Percentiles rank a stretch among this genome's conserved stretches.
Evolutionary conservation across 169 alveolate genomes (phyloP).

Genomic region (Eimeria praecox): DNA sequence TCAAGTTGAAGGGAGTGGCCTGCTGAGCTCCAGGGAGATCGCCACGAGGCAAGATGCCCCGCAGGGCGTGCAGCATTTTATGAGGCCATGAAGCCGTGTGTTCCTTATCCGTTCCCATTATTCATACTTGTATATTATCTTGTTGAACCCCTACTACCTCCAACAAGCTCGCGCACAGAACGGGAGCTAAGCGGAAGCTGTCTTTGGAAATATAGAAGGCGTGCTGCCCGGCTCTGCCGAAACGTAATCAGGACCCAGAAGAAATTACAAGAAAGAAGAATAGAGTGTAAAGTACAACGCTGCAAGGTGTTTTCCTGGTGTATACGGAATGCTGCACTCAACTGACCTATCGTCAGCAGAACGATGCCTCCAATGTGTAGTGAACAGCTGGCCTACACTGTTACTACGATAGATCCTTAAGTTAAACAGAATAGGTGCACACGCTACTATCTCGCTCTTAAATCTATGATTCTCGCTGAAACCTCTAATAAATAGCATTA

Average conservation of each 20-base stretch:
- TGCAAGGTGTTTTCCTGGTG: neutral
- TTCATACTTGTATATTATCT: neutral
- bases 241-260: neutral
- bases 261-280: neutral
- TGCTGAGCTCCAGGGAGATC: slow-evolving; percentile 78
- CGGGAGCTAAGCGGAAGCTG: neutral
- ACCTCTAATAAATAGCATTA: too few relatives aligned
- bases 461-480: too few relatives aligned
- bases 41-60: slow-evolving; percentile 70
- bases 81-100: neutral
- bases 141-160: neutral
- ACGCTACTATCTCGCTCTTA: neutral
- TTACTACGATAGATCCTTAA: too few relatives aligned
- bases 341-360: neutral
- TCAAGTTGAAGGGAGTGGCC: slow-evolving; percentile 77
- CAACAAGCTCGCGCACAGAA: neutral
- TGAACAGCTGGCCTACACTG: neutral
- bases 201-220: neutral
- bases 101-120: too few relatives aligned
- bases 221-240: neutral
- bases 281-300: neutral
- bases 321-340: neutral
- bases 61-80: slow-evolving; percentile 40
- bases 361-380: neutral
- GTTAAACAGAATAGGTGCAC: neutral